Percentiles rank a stretch among this genome's conserved stretches.
These are phyloP conservation scores for Ganoderma sp. DNA, from an alignment of 1,284 basidiomycete species.

Conservation along the genomic window DNA sequence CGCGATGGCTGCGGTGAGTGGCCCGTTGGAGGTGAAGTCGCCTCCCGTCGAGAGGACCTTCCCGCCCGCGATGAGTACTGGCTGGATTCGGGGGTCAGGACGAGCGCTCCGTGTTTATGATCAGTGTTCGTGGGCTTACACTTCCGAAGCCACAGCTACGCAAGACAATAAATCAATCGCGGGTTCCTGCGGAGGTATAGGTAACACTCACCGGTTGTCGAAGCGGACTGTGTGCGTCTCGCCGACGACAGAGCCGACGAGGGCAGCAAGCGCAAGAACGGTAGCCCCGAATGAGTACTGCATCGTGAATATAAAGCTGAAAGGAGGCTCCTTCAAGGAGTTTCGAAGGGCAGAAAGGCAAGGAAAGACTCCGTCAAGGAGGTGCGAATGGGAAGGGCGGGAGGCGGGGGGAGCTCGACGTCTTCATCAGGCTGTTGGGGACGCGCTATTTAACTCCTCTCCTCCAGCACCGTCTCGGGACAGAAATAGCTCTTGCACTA, in stretches of 20 bases:
- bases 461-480: neutral
- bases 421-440: neutral
- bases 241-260: constrained; percentile 38
- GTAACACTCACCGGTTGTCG: constrained; percentile 42
- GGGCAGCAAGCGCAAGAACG: constrained; percentile 35
- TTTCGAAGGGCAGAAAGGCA: neutral
- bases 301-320: constrained; percentile 33
- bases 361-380: too few species aligned
- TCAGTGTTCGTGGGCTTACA: constrained; percentile 37
- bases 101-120: too few species aligned
- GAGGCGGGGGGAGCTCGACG: neutral
- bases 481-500: neutral
- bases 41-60: constrained; percentile 42
- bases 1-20: constrained; percentile 43
- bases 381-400: neutral
- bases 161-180: neutral
- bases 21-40: constrained; percentile 40
- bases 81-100: constrained; percentile 32
- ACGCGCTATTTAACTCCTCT: neutral
- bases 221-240: constrained; percentile 47
- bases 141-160: constrained; percentile 46
- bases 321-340: neutral
- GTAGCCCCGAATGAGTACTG: constrained; percentile 40
- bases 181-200: too few species aligned
- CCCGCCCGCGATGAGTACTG: constrained; percentile 42